Percentiles rank a stretch among this genome's conserved stretches.
phyloP scores from a whole-genome alignment of 768 basidiomycete genomes.

The Panaeolus cyanescens region DNA sequence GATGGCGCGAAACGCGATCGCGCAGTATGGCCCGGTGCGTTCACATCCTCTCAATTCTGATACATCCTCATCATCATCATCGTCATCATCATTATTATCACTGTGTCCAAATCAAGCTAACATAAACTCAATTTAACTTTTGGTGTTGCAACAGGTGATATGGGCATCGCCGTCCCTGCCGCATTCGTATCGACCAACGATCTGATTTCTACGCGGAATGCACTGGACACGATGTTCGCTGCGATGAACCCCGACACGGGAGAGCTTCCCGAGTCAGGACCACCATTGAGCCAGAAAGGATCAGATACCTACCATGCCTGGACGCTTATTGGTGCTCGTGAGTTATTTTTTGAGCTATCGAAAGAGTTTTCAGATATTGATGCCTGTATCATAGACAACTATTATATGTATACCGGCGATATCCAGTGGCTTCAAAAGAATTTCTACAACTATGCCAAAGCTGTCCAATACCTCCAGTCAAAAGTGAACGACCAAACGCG shows the following conservation, averaged over 20 bases:
- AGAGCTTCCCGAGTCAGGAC: constrained; percentile 56
- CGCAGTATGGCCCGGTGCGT: constrained; percentile 31
- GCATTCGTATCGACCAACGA: constrained; percentile 66
- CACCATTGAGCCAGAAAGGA: constrained; percentile 44
- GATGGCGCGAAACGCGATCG: constrained; percentile 59
- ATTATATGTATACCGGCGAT: constrained; percentile 58
- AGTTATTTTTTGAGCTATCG: constrained; percentile 9
- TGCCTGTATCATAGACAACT: constrained; percentile 43
- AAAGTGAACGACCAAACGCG: constrained; percentile 48
- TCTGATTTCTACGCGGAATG: constrained; percentile 55
- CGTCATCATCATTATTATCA: neutral
- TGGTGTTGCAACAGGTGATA: constrained; percentile 41
- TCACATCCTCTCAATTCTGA: neutral
- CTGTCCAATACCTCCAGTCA: constrained; percentile 52
- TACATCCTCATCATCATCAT: neutral
- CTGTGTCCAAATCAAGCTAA: neutral
- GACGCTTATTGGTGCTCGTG: constrained; percentile 60
- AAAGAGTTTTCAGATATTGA: neutral
- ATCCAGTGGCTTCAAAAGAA: constrained; percentile 46
- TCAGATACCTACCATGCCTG: constrained; percentile 61
- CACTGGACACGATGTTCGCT: constrained; percentile 27
- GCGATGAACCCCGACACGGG: constrained; percentile 30
- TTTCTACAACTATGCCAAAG: constrained; percentile 60
- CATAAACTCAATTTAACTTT: neutral
- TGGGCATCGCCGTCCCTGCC: constrained; percentile 63